These are phyloP conservation scores for Lunasporangiospora selenospora DNA, from an alignment of 192 early-diverging fungal genomes.

Conservation along the genomic window DNA sequence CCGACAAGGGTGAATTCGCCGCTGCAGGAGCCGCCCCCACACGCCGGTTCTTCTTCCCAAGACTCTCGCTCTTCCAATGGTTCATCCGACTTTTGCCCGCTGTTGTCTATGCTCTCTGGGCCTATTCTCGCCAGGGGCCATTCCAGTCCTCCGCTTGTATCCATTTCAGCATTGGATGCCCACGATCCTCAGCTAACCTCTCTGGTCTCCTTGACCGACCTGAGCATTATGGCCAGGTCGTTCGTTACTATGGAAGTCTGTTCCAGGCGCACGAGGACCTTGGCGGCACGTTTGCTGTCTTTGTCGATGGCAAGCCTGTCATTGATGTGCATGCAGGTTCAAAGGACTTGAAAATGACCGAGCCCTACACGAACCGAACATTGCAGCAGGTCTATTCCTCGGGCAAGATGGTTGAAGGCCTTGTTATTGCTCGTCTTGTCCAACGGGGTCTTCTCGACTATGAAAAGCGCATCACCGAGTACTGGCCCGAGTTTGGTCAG, in stretches of 20 bases:
- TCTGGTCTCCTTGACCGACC: constrained; percentile 24
- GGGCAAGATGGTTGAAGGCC: constrained; percentile 64
- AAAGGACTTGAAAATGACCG: constrained; percentile 39
- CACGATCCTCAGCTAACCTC: constrained; percentile 1
- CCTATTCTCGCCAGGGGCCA: constrained; percentile 17
- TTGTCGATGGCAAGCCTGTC: constrained; percentile 60
- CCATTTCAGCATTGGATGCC: constrained; percentile 9
- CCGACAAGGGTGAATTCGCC: constrained; percentile 2
- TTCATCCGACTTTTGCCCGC: constrained; percentile 30
- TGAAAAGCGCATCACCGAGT: constrained; percentile 53
- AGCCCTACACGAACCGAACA: constrained; percentile 58
- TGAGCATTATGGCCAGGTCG: constrained; percentile 32
- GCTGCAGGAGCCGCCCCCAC: neutral
- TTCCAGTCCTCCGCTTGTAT: constrained; percentile 23
- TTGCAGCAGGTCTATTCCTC: constrained; percentile 73
- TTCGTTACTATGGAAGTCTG: constrained; percentile 23
- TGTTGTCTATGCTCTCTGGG: constrained; percentile 14
- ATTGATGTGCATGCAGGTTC: constrained; percentile 71
- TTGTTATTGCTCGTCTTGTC: constrained; percentile 67
- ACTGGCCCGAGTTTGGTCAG: constrained; percentile 81
- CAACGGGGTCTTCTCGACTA: constrained; percentile 62
- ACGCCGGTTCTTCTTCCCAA: constrained; percentile 12
- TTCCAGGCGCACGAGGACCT: constrained; percentile 47
- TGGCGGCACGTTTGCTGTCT: constrained; percentile 54
- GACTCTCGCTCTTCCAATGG: constrained; percentile 13